These are phyloP conservation scores for Planoprotostelium fungivorum DNA, from an alignment of 78 protist genomes.

Conservation along the genomic window DNA sequence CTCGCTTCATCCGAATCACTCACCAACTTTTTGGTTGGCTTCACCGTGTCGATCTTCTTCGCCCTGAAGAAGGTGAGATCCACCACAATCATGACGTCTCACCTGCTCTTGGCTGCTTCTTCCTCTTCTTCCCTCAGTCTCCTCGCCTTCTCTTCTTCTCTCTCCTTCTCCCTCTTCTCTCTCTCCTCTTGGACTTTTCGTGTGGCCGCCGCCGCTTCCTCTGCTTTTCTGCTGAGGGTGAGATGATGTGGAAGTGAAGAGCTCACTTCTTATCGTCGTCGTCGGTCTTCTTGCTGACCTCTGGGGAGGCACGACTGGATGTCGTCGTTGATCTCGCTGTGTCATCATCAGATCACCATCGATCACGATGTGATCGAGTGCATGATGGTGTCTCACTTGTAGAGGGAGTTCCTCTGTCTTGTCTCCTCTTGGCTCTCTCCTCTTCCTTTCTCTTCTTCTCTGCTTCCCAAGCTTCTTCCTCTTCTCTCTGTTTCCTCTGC, in stretches of 20 bases:
- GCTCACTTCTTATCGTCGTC: no score
- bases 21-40: background rate
- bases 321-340: background rate
- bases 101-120: background rate
- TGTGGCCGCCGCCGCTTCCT: background rate
- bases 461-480: background rate
- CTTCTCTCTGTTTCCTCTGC: background rate
- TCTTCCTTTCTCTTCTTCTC: background rate
- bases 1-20: background rate
- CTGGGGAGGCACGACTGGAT: background rate
- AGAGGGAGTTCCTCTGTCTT: background rate
- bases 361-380: background rate
- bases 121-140: background rate
- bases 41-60: background rate
- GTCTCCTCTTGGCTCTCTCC: background rate
- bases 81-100: background rate
- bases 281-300: background rate
- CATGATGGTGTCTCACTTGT: no score
- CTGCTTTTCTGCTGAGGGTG: background rate
- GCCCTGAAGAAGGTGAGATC: background rate
- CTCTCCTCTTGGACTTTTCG: background rate
- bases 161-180: background rate
- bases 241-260: no score
- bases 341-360: background rate
- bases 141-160: background rate